Evolutionary conservation across 2,329 filamentous ascomycete genomes (phyloP), one percentile per base, ranked within the genome.

Genomic region (Penicillium sp.): DNA sequence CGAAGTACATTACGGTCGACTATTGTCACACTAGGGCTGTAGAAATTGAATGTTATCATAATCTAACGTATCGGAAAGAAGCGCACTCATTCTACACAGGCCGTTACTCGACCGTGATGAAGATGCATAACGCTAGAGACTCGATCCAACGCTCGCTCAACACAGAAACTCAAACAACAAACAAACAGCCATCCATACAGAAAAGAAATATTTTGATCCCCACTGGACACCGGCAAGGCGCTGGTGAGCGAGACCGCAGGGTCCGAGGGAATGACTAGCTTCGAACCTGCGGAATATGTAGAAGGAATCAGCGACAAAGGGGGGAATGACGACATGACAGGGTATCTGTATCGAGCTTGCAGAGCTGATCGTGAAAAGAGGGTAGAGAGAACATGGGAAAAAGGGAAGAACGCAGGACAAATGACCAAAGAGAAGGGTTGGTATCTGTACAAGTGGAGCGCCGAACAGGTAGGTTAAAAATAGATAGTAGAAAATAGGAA

Each of bases 271-370:
- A 39, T 46, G 54, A 68, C 57, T 68, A 68, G 48, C 66, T 69
- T 69, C 62, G 63, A 62, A 62, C 67, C 63, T 67, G 68, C 67
- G 63, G 64, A 58, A 65, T 63, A 63, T 54, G 51, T 51, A 51
- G 35, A 54, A 40, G 57, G 44, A 56, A 56, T 44, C 53, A 54
- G 44, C n/a, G 49, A 43, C 28, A 22, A 43, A 50, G 35, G 36
- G 28, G 10, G 13, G 25, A 45, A 10, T 31, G 53, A 56, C 48
- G 54, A 56, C 50, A 61, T 53, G 46, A 56, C 45, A 64, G 67
- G 67, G 62, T 63, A 63, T 62, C 49, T 57, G 62, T 64, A 70
- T 69, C 65, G 53, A 68, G 65, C 59, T 54, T 60, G 58, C 53
- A 57, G 49, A 53, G 57, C 61, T 64, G 64, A 65, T 64, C 56